Evolutionary conservation across 2,329 filamentous ascomycete genomes (phyloP), one percentile per base, ranked within the genome.

Genomic region (Ascochyta koolunga): DNA sequence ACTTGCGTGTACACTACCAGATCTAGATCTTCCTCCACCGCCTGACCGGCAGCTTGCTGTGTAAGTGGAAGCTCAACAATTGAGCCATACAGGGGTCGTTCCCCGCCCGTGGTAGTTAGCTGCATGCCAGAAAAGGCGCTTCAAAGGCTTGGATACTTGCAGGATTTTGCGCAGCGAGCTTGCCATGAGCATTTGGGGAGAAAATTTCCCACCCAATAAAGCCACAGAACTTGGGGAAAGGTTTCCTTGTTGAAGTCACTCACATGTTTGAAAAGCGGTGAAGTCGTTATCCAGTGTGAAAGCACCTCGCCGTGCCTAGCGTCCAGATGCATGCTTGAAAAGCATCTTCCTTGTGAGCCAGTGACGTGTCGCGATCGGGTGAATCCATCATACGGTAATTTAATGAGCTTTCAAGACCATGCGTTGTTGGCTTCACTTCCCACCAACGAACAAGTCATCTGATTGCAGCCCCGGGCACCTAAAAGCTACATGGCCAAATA

Each of bases 51-150:
- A 9, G 38, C 24, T 29, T 8, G 38, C 38, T 15, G 24, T 24
- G 24, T 16, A 24, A 33, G 16, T 2, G 7, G 19, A 18, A 18
- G 1, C 40, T 50, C 51, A 54, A 46, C 45, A 50, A 50, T 50
- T 40, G 51, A 45, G 40, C 40, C 40, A 41, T 7, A 13, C 15
- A 15, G 13, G 46, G 45, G 51, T 41, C 36, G 29, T 41, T 54
- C 51, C 45, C 51, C 51, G 41, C 45, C 51, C 45, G 24, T 50
- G 45, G 41, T 32, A 15, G 22, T 54, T 54, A 50, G 51, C 35
- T 54, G 46, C 51, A 50, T 37, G 8, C 18, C 18, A 19, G 27
- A 7, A 32, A 9, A 35, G 13, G n/a, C 21, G 33, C 51, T 36
- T 36, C 51, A 29, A 27, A 19, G 29, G 41, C 35, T 22, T 54